Base-by-base conservation (phyloP, 2,329 filamentous ascomycete species). In the Fusarium transvaalense region DNA sequence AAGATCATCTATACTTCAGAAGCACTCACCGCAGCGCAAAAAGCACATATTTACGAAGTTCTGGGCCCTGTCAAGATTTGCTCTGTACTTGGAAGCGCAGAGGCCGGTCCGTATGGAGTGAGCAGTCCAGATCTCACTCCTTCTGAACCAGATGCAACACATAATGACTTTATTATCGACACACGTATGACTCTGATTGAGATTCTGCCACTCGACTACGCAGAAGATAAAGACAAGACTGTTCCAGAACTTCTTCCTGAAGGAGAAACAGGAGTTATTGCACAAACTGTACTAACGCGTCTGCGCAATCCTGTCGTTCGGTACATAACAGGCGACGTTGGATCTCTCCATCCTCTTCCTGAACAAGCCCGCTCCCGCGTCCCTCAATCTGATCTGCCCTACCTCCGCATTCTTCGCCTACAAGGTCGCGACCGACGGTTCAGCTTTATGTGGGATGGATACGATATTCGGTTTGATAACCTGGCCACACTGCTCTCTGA, bases 1-100 rank as follows among this genome's bases (percentile, higher is more conserved):
- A 84, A 83, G 62, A 71, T 83, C 1, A 75, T 84, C 5, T 84
- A 84, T 56, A 83, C 82, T 0, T 84, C 82, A 0, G 82, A 84
- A 32, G 66, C 75, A 0, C 67, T 84, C 23, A 80, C 76, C 0
- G 8, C 45, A 0, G 51, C 74, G 0, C 81, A 84, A 35, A 73
- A 74, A 23, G 58, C 50, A 0, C 76, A 78, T 14, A 75, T 84
- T 3, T 35, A 35, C 5, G 55, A 68, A 0, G 71, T 78, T 0
- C 58, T 84, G 0, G 77, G 74, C 0, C 60, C 71, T 0, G 66
- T 82, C 12, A 72, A 73, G 9, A 79, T 84, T 21, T 79, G 61
- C 54, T 84, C 81, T 0, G 13, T 83, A 3, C 35, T 82, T 0
- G 82, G 80, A 0, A 83, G 81, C 31, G 76, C 81, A 0, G 82